Base-by-base conservation (phyloP, 495 filamentous ascomycete species). In the Talaromyces proteolyticus region DNA sequence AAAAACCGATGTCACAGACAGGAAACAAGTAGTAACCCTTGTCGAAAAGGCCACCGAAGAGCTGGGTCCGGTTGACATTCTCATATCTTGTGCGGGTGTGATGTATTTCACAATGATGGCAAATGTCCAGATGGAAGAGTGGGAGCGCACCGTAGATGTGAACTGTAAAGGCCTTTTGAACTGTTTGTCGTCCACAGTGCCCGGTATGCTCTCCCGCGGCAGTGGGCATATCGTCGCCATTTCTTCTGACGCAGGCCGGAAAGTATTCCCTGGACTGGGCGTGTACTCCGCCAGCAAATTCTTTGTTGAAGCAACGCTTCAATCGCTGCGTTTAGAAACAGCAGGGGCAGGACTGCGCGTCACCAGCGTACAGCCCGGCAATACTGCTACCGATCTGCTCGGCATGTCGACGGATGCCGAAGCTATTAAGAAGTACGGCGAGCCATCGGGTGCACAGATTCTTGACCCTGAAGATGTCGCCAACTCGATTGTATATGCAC, bases 21-120 rank as follows among this genome's bases (percentile, higher is more conserved):
- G 62, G 48, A 56, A 57, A 2, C 72, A 85, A 49, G 77, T 83
- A 6, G 76, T 81, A 44, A 63, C 64, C 0, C 77, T 87, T 22
- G 62, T 85, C 36, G 57, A 64, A 5, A 67, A 70, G 0, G 67
- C 82, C 0, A 64, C 60, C n/a, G 67, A 74, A 5, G 60, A 77
- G 52, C 78, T 86, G 4, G 84, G 84, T 0, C 75, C 80, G 1
- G 70, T 85, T 25, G 82, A 87, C 51, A 82, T 85, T 44, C 66
- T 87, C 7, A 76, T 87, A 22, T 73, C 76, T n/a, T 84, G 80
- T 60, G 82, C 84, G 0, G 84, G 82, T 12, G 84, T 87, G 49
- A 87, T 87, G 84, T 87, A 87, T 63, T 87, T 79, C 64, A 86
- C 82, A 14, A 79, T 86, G 77, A 86, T 87, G 82, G 75, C 79